Conservation (phyloP, 2,329 filamentous ascomycete species). For the Setomelanomma holmii region DNA sequence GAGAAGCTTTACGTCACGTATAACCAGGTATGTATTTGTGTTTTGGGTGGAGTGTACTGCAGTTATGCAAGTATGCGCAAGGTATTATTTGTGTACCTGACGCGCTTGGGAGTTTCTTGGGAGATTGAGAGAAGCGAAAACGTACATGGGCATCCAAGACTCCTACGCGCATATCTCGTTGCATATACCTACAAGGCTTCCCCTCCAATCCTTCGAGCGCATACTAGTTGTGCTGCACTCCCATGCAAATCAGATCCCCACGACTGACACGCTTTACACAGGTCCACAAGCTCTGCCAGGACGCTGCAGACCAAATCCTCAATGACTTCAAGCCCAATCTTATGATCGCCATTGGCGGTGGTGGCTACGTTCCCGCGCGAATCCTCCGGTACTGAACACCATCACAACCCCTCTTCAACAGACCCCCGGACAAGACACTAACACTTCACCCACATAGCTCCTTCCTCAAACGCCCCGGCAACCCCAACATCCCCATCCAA, state of each 20-base stretch:
- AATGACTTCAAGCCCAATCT: constrained; percentile 88
- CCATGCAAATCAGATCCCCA: too few relatives aligned
- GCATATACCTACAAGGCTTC: background rate
- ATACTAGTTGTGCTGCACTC: background rate
- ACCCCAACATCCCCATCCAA: constrained; percentile 97
- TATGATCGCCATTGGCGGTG: constrained; percentile 97
- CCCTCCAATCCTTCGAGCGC: background rate
- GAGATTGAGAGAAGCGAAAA: background rate
- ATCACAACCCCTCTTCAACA: background rate
- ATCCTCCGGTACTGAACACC: constrained; percentile 74
- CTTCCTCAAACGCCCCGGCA: constrained; percentile 88
- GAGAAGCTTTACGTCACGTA: background rate
- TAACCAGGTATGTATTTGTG: background rate
- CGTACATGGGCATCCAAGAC: background rate
- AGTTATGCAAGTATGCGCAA: background rate
- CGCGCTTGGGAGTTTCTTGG: background rate
- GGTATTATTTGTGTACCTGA: background rate
- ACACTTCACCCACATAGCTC: constrained; percentile 57
- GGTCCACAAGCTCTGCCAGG: constrained; percentile 97
- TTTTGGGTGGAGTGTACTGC: background rate
- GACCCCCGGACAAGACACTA: background rate
- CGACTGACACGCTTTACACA: constrained; percentile 48
- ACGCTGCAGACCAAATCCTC: constrained; percentile 81
- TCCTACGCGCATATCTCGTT: background rate
- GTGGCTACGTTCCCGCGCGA: constrained; percentile 94